Evolutionary conservation across 73 alveolate species (phyloP).

Genomic region (Blepharisma japonicum): DNA sequence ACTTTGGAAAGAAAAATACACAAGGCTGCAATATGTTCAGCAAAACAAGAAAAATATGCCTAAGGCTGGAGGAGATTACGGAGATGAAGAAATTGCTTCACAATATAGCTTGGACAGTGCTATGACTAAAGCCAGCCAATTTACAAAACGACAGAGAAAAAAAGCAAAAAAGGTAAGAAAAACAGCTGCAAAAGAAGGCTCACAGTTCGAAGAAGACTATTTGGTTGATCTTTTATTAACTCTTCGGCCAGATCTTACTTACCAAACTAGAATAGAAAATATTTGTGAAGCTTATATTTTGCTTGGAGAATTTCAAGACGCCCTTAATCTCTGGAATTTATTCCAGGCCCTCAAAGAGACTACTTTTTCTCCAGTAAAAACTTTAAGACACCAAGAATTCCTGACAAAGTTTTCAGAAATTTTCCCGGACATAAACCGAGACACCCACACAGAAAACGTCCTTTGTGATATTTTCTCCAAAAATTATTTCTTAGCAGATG

Average conservation of each 20-base stretch:
- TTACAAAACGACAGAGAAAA: conserved; percentile 60
- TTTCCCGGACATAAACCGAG: conserved; percentile 5
- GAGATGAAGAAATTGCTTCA: conserved; percentile 74
- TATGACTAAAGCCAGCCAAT: conserved; percentile 64
- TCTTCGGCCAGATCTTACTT: neutral
- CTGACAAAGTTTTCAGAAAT: conserved; percentile 3
- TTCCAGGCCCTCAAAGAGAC: neutral
- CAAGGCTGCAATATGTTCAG: conserved; percentile 79
- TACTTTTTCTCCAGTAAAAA: neutral
- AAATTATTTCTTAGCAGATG: neutral
- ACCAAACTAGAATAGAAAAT: neutral
- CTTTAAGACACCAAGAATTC: conserved; percentile 21
- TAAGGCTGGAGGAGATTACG: conserved; percentile 63
- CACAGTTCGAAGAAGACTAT: conserved; percentile 88
- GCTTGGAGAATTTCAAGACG: neutral
- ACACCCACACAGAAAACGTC: neutral
- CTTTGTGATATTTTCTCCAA: conserved; percentile 13
- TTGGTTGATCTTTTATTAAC: conserved; percentile 60
- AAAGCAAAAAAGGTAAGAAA: conserved; percentile 65
- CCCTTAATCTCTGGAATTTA: neutral
- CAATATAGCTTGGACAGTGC: conserved; percentile 62
- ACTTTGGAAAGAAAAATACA: conserved; percentile 56
- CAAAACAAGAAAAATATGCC: conserved; percentile 69
- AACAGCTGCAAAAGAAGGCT: conserved; percentile 86
- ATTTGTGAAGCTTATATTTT: neutral